Evolutionary conservation across 208 protist species (phyloP), one percentile per base, ranked within the genome.

Genomic region (Crithidia mellificae): DNA sequence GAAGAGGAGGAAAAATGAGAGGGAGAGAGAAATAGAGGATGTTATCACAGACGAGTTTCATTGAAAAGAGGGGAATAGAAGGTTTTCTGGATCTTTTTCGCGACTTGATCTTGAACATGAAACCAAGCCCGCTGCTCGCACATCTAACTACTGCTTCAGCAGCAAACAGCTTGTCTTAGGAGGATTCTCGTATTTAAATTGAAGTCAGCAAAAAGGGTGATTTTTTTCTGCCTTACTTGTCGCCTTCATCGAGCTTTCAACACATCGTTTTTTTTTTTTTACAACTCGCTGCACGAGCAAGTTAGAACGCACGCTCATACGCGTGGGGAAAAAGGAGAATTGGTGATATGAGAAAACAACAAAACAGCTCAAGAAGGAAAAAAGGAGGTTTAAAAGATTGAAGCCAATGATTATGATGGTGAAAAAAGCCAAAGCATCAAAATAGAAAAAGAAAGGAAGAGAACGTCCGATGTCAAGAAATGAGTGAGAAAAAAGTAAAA

Each of bases 401-500:
- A 27, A 27, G 27, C 5, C 4, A 51, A 51, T 29, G 27, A 27
- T n/a, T 12, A 27, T 22, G 22, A 27, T 8, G 46, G 27, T 20
- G 46, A 27, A 17, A 41, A 41, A 41, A n/a, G n/a, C n/a, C n/a
- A n/a, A n/a, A n/a, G n/a, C n/a, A 38, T 11, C 11, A 38, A 47
- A 15, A 17, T 20, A 15, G 41, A 14, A 47, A 47, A 52, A 52
- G 20, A 43, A 7, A 29, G 29, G 53, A 41, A 43, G 53, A 29
- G 6, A 52, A 2, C 2, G 32, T 24, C n/a, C n/a, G 52, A 43
- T 15, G n/a, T 44, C 15, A 46, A 27, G 46, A 54, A 47, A 46
- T 49, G 49, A 55, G 15, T 12, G 7, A 29, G 44, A 51, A 64
- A 29, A 24, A 41, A 63, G 11, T 6, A 30, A 51, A 57, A 59